Conservation (phyloP, 2,329 filamentous ascomycete species). For the Curvularia lunata region DNA sequence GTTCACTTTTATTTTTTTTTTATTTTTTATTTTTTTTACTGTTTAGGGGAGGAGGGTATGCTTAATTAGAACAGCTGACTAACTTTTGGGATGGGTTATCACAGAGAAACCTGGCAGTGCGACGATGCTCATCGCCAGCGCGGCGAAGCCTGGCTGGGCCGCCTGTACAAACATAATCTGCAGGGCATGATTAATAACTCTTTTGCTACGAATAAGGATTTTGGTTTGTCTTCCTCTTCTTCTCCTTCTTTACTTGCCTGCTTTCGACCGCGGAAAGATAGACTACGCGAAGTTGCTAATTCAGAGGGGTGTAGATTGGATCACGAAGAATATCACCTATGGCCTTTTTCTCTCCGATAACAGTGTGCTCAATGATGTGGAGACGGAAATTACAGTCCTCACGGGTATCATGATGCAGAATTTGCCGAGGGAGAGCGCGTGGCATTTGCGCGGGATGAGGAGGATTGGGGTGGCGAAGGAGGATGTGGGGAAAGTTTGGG, state of each 20-base stretch:
- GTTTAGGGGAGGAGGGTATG: too few relatives aligned
- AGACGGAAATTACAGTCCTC: constrained; percentile 63
- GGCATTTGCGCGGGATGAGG: constrained; percentile 61
- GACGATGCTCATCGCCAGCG: constrained; percentile 62
- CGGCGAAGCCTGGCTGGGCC: constrained; percentile 62
- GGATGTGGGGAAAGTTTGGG: constrained; percentile 53
- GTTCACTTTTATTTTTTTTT: too few relatives aligned
- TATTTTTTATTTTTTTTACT: too few relatives aligned
- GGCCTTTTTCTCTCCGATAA: constrained; percentile 65
- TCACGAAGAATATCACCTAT: constrained; percentile 63
- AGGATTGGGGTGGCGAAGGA: constrained; percentile 56
- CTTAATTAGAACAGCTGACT: too few relatives aligned
- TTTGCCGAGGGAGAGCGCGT: constrained; percentile 58
- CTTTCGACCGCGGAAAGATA: too few relatives aligned
- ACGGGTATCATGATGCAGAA: constrained; percentile 66
- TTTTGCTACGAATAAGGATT: constrained; percentile 56
- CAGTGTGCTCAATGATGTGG: constrained; percentile 60
- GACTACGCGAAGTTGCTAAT: constrained; percentile 3
- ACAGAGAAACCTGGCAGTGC: constrained; percentile 62
- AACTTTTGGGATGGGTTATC: too few relatives aligned
- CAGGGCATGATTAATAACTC: constrained; percentile 44
- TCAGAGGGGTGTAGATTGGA: constrained; percentile 50
- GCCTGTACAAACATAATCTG: constrained; percentile 62
- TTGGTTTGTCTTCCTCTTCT: constrained; percentile 33
- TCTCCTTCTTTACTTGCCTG: not conserved